These are phyloP conservation scores for Malassezia slooffiae DNA, from an alignment of 1,284 basidiomycete genomes.

Conservation along the genomic window DNA sequence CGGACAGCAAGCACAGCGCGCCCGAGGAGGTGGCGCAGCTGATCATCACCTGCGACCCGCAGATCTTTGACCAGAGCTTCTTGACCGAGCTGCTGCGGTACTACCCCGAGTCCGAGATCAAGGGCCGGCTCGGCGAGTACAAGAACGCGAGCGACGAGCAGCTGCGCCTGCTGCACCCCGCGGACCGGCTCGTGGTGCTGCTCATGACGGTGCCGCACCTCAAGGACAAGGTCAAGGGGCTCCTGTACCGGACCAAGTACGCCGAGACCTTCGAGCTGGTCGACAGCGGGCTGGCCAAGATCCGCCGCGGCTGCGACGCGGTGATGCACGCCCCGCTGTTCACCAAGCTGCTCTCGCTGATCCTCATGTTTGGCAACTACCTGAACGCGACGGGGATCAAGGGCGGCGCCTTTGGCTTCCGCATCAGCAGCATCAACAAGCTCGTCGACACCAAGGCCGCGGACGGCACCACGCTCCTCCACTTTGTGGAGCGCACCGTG, in stretches of 20 bases:
- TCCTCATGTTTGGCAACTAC: constrained; percentile 90
- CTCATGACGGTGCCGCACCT: constrained; percentile 89
- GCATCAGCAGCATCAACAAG: constrained; percentile 94
- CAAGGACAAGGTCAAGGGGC: constrained; percentile 78
- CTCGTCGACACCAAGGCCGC: constrained; percentile 90
- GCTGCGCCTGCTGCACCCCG: constrained; percentile 73
- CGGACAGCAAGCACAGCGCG: constrained; percentile 37
- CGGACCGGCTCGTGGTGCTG: constrained; percentile 92
- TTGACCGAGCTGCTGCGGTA: constrained; percentile 41
- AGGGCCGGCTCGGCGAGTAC: constrained; percentile 52
- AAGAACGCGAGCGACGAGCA: constrained; percentile 76
- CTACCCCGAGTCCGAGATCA: constrained; percentile 45
- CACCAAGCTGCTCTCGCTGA: constrained; percentile 47
- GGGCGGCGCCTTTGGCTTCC: constrained; percentile 94
- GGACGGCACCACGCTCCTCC: constrained; percentile 75
- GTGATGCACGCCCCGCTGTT: constrained; percentile 39
- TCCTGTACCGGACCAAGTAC: constrained; percentile 60
- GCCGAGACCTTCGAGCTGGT: constrained; percentile 38
- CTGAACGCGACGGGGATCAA: constrained; percentile 95
- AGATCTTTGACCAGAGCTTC: constrained; percentile 42
- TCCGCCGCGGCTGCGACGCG: constrained; percentile 34
- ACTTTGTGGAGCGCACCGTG: constrained; percentile 85
- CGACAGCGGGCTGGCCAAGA: constrained; percentile 23
- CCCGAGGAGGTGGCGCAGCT: constrained; percentile 45
- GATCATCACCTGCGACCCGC: constrained; percentile 43